Conservation (phyloP, 176 grass and related monocot species). For the Triticum urartu region DNA sequence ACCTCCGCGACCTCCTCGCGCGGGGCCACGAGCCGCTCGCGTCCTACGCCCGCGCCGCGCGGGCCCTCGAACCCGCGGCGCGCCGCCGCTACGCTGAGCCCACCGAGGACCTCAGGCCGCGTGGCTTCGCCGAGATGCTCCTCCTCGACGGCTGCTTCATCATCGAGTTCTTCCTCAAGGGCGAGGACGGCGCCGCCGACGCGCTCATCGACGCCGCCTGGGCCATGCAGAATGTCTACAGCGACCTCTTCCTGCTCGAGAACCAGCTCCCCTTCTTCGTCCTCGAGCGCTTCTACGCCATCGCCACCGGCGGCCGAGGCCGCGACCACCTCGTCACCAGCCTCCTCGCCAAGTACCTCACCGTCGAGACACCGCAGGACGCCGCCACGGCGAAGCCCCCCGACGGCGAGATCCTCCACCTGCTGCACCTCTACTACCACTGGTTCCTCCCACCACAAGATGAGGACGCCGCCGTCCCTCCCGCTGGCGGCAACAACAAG, state of each 20-base stretch:
- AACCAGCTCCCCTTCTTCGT: constrained; percentile 53
- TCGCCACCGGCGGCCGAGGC: constrained; percentile 21
- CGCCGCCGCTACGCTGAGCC: constrained; percentile 43
- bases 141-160: constrained; percentile 68
- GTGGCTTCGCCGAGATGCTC: constrained; percentile 55
- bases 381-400: neutral
- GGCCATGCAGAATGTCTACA: constrained; percentile 43
- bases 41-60: constrained; percentile 25
- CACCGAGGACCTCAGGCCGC: neutral
- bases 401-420: constrained; percentile 46
- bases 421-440: constrained; percentile 54
- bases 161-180: constrained; percentile 45
- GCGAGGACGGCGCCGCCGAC: constrained; percentile 39
- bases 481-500: neutral
- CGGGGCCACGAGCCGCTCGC: constrained; percentile 28
- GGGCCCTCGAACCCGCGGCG: constrained; percentile 13
- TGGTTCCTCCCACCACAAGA: constrained; percentile 45
- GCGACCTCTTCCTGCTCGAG: constrained; percentile 56
- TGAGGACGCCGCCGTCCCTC: neutral
- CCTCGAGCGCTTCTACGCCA: constrained; percentile 37
- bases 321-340: constrained; percentile 20
- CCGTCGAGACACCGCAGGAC: constrained; percentile 10
- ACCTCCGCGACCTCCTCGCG: constrained; percentile 42
- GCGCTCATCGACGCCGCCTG: constrained; percentile 37
- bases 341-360: constrained; percentile 45